Evolutionary conservation across 2,329 filamentous ascomycete species (phyloP), one percentile per base, ranked within the genome.

Genomic region (Fusarium piperis): DNA sequence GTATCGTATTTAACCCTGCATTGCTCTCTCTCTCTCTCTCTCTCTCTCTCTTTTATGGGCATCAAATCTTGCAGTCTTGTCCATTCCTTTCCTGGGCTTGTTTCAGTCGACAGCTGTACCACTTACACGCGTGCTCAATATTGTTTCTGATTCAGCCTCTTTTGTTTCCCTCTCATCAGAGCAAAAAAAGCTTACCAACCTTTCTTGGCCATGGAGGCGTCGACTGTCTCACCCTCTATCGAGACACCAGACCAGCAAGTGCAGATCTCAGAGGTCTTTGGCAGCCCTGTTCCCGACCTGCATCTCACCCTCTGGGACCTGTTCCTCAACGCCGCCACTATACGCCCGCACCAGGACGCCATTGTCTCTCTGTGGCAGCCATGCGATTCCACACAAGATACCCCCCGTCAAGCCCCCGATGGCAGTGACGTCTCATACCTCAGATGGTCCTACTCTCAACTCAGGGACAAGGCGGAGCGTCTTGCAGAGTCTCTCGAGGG

Each of bases 321-420:
- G 18, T 77, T 81, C 30, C 41, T 73, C 11, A 33, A 65, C 1
- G 77, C 80, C 7, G 77, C 78, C 12, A 61, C 60, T 16, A 58
- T 52, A 4, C 74, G 76, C 23, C 80, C 81, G 1, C 73, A 79
- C 7, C 68, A 74, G 61, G 80, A 82, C 36, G 81, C 81, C 16
- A 61, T 82, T 36, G 79, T 82, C 13, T 82, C 79, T 32, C 68
- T 80, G 33, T 81, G 80, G 81, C 79, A 81, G 28, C 65, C 73
- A 33, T 64, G 57, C 62, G 52, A 67, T 30, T 36, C 64, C 38
- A 7, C 59, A 26, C 52, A 65, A 35, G 64, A 59, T 60, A 18
- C 20, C 23, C 9, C 51, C 33, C 55, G 36, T 28, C 41, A 38
- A 23, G 10, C 53, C 13, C 35, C 36, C 18, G 48, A 41, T 33